Percentiles rank a stretch among this genome's conserved stretches.
Conservation (phyloP, 345 rosid species). For the Ricinus communis region DNA sequence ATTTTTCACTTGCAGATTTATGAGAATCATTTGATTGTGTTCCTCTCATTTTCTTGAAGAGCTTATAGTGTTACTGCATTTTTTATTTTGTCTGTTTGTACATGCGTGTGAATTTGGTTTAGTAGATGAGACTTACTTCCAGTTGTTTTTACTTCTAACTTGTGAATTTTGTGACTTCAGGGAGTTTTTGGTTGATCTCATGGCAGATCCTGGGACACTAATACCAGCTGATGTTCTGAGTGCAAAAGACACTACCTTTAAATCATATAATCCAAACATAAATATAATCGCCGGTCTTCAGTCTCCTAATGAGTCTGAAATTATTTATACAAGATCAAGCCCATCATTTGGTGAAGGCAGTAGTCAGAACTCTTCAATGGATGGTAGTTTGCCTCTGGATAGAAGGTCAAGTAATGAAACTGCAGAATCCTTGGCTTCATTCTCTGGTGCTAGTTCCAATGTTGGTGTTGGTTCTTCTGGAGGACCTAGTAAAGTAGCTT, state of each 20-base stretch:
- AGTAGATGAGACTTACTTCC: conserved; percentile 12
- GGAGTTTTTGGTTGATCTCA: conserved; percentile 99
- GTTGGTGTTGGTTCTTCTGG: conserved; percentile 55
- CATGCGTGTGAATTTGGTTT: not conserved
- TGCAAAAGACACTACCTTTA: conserved; percentile 52
- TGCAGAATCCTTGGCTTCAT: conserved; percentile 38
- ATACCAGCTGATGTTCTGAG: conserved; percentile 88
- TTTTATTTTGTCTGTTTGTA: not conserved
- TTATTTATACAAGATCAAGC: conserved; percentile 42
- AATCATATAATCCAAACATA: conserved; percentile 47
- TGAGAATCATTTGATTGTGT: not conserved
- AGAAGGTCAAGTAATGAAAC: conserved; percentile 41
- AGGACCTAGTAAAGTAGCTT: conserved; percentile 37
- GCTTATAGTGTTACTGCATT: not conserved
- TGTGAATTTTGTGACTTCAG: conserved; percentile 43
- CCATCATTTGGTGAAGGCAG: conserved; percentile 67
- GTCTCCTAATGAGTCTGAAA: conserved; percentile 42
- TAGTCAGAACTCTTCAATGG: conserved; percentile 45
- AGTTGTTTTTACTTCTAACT: conserved; percentile 24
- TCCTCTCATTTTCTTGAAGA: not conserved
- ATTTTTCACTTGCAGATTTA: not conserved
- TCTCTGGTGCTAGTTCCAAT: conserved; percentile 36
- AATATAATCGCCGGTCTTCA: conserved; percentile 45
- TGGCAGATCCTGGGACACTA: conserved; percentile 99
- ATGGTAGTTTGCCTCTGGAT: conserved; percentile 35